A percentile compares a stretch with the other conserved stretches of the same genome.
phyloP scores from a whole-genome alignment of 202 grass and related monocot species.

The Zizania palustris region DNA sequence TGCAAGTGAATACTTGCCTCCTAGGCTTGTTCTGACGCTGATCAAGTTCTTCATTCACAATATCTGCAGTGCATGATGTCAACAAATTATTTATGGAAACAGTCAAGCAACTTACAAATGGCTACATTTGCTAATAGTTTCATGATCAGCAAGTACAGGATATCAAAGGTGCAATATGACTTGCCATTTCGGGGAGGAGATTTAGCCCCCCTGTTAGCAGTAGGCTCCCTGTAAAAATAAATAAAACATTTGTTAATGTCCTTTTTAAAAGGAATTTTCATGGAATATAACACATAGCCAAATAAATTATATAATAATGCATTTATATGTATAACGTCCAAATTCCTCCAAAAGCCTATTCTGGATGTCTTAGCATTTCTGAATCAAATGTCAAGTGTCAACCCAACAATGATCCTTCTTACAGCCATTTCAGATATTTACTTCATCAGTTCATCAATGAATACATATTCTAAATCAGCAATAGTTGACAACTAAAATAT shows the following conservation, averaged over 20 bases:
- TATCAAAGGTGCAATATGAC: neutral
- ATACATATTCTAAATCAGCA: neutral
- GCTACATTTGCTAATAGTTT: slow-evolving; percentile 22
- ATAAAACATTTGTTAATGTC: slow-evolving; percentile 27
- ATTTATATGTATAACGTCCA: neutral
- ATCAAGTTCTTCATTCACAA: slow-evolving; percentile 58
- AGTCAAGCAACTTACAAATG: slow-evolving; percentile 33
- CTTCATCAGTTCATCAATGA: neutral
- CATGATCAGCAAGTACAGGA: slow-evolving; percentile 16
- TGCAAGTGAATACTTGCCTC: slow-evolving; percentile 35
- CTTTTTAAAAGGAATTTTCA: slow-evolving; percentile 5
- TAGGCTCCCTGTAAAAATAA: slow-evolving; percentile 53
- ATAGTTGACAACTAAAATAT: too few relatives aligned
- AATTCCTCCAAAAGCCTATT: neutral
- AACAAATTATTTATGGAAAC: slow-evolving; percentile 23
- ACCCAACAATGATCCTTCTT: neutral
- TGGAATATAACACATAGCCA: slow-evolving; percentile 7
- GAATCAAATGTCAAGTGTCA: neutral
- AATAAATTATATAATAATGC: neutral
- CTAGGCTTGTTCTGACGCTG: slow-evolving; percentile 73
- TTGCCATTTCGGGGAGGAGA: slow-evolving; percentile 53
- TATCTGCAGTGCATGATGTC: slow-evolving; percentile 43
- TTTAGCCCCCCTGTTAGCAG: slow-evolving; percentile 29
- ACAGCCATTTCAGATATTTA: neutral
- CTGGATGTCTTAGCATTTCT: neutral